Base-by-base conservation (phyloP, 257 asterid species). In the Thymus mandschuricus region DNA sequence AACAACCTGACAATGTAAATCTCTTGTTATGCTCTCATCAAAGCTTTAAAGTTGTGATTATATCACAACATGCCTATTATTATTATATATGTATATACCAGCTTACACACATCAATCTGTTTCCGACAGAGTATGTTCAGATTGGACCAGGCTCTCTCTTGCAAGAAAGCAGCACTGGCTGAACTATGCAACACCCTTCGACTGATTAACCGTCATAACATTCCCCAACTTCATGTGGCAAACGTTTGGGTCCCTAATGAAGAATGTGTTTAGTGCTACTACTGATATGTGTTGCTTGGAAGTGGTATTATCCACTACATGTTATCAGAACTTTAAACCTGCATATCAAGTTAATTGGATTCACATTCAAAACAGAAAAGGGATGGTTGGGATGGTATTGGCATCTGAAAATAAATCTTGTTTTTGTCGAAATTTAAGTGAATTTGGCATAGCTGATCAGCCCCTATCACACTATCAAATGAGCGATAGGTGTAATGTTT, bases 401-500 rank as follows among this genome's bases (percentile, higher is more conserved):
- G 65, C 35, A 60, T 59, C 64, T 11, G 64, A 59, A 59, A 59
- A 31, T 27, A 59, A 59, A 59, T 59, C 48, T 2, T 60, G 49
- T 8, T 60, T 60, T 13, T 60, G 66, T n/a, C 49, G 40, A 34
- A 2, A 34, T 34, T 2, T 34, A 34, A 1, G 2, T 34, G 41
- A 35, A 1, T 35, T 35, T 35, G 41, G 41, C 6, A 35, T 35
- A 35, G 41, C 41, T 35, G 41, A 35, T 35, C 41, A 35, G 41
- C 41, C 41, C 41, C 7, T 35, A 35, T 7, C 45, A 40, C 51
- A 61, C 34, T 8, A 2, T 0, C 13, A 21, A 8, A 8, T 10
- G 8, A 8, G 1, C 3, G 15, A 15, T 0, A n/a, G 66, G 21
- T 1, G 0, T 6, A 33, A 60, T 6, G 66, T 38, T 38, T 60